These are phyloP conservation scores for Aegle marmelos DNA, from an alignment of 345 rosid species.

Conservation along the genomic window DNA sequence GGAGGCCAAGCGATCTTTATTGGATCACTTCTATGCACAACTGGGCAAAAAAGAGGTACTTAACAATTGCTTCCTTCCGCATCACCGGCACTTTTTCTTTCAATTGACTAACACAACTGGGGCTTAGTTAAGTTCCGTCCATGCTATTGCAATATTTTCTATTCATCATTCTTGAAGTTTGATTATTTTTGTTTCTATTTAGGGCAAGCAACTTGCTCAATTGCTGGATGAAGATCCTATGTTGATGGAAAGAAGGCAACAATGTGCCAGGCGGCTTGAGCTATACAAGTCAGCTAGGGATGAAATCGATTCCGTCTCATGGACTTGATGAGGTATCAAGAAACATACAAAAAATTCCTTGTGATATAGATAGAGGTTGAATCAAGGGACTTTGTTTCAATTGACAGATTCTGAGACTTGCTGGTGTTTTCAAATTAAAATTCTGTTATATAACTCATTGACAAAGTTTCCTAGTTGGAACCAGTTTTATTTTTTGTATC, in stretches of 20 bases:
- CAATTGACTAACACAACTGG: neutral
- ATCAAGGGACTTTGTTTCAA: neutral
- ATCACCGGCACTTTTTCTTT: no score
- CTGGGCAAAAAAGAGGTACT: conserved; percentile 54
- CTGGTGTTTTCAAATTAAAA: neutral
- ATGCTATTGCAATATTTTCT: neutral
- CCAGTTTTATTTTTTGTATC: neutral
- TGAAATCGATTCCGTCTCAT: conserved; percentile 48
- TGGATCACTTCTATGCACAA: conserved; percentile 49
- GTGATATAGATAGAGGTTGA: neutral
- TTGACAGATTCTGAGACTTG: neutral
- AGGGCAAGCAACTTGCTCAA: conserved; percentile 43
- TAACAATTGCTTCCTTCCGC: neutral
- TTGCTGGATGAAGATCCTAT: conserved; percentile 53
- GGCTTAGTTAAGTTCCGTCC: neutral
- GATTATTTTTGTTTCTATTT: neutral
- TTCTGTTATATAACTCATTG: neutral
- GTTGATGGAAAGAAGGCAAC: conserved; percentile 49
- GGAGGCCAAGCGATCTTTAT: conserved; percentile 52
- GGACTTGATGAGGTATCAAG: conserved; percentile 23
- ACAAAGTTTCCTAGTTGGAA: neutral
- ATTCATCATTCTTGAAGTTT: neutral
- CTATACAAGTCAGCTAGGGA: conserved; percentile 48
- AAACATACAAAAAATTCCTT: neutral
- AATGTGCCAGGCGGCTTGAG: conserved; percentile 47